These are phyloP conservation scores for Cicer chorassanicum DNA, from an alignment of 306 rosid genomes.

Conservation along the genomic window DNA sequence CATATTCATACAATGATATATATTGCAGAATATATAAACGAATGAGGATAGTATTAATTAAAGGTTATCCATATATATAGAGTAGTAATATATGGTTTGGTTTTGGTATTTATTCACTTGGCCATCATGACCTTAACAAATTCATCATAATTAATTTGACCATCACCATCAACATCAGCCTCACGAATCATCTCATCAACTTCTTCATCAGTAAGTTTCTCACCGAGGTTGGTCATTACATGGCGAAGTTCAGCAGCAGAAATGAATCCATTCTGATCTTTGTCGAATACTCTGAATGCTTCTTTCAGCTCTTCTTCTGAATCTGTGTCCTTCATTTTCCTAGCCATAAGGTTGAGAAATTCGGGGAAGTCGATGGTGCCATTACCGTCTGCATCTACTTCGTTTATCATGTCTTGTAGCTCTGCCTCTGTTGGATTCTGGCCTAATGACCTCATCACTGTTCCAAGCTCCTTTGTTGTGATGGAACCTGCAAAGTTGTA, in stretches of 20 bases:
- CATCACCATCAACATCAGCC: slow-evolving; percentile 94
- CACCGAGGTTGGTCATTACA: slow-evolving; percentile 91
- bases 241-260: slow-evolving; percentile 95
- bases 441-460: slow-evolving; percentile 88
- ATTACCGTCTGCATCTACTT: slow-evolving; percentile 86
- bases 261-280: slow-evolving; percentile 91
- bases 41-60: slow-evolving; percentile 12
- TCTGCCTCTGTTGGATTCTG: slow-evolving; percentile 95
- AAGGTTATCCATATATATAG: neutral
- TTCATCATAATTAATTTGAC: slow-evolving; percentile 84
- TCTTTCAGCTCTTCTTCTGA: slow-evolving; percentile 90
- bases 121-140: slow-evolving; percentile 96
- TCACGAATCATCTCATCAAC: slow-evolving; percentile 92
- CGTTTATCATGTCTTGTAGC: slow-evolving; percentile 92
- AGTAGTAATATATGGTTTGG: neutral
- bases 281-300: slow-evolving; percentile 85
- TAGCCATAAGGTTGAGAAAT: slow-evolving; percentile 86
- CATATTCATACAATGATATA: neutral
- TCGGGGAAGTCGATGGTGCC: slow-evolving; percentile 90
- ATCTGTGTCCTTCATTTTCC: slow-evolving; percentile 93
- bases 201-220: slow-evolving; percentile 87
- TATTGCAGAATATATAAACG: neutral
- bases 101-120: slow-evolving; percentile 51
- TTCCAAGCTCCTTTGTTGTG: slow-evolving; percentile 92
- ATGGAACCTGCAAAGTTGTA: slow-evolving; percentile 61